A percentile compares a stretch with the other conserved stretches of the same genome.
Evolutionary conservation across 2,329 filamentous ascomycete species (phyloP).

Genomic region (Calonectria pteridis): DNA sequence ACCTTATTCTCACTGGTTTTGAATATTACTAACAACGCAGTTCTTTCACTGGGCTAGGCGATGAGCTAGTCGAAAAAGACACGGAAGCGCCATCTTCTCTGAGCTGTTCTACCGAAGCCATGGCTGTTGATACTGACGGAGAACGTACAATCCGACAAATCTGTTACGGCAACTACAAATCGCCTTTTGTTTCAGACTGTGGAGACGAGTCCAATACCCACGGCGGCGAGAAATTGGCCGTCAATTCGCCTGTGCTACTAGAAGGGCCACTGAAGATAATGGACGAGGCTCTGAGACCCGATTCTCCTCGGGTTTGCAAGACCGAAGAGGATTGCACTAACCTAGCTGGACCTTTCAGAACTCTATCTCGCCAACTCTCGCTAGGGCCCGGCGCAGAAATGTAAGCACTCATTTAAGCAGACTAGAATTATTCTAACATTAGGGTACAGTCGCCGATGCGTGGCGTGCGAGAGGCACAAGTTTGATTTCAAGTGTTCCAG

Average conservation of each 20-base stretch:
- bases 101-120: neutral
- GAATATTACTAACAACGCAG: neutral
- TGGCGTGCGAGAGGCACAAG: neutral
- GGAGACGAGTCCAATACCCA: neutral
- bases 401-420: neutral
- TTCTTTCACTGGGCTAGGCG: too few species aligned
- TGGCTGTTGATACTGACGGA: neutral
- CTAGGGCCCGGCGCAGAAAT: neutral
- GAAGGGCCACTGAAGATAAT: neutral
- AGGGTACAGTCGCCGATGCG: neutral
- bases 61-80: neutral
- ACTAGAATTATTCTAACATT: neutral
- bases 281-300: too few species aligned
- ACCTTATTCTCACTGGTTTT: neutral
- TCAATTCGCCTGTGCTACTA: neutral
- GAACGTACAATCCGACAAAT: neutral
- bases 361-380: neutral
- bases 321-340: neutral
- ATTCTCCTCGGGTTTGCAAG: too few species aligned
- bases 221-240: neutral
- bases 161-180: neutral
- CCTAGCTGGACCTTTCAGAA: neutral
- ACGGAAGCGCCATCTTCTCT: neutral
- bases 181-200: neutral
- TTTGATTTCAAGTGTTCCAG: neutral